A percentile compares a stretch with the other conserved stretches of the same genome.
phyloP scores from a whole-genome alignment of 2,329 filamentous ascomycete species.

The Teratosphaeria pseudoeucalypti region DNA sequence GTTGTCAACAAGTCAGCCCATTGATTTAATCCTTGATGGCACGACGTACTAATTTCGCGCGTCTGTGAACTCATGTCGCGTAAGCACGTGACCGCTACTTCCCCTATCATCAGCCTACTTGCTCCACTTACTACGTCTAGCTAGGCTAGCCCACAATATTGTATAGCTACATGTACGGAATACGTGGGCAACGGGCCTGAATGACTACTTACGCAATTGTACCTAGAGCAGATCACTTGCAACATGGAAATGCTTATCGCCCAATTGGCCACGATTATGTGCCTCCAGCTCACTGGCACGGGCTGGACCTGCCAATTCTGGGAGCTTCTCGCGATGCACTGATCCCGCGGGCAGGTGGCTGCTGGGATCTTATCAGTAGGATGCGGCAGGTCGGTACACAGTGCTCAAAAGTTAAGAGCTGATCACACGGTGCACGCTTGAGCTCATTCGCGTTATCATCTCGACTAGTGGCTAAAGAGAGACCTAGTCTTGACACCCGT shows the following conservation, averaged over 20 bases:
- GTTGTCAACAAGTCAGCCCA: no score
- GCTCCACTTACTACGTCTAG: not conserved
- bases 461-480: not conserved
- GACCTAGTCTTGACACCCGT: not conserved
- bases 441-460: not conserved
- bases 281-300: not conserved
- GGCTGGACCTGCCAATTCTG: not conserved
- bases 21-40: not conserved
- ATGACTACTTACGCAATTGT: not conserved
- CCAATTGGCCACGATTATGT: not conserved
- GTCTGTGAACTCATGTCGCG: not conserved
- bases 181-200: not conserved
- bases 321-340: not conserved
- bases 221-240: not conserved
- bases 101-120: not conserved
- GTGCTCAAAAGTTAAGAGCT: not conserved
- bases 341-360: not conserved
- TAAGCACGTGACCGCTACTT: not conserved
- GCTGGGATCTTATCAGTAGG: not conserved
- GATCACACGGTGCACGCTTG: not conserved
- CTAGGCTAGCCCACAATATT: not conserved
- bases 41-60: not conserved
- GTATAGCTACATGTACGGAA: not conserved
- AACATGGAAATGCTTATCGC: not conserved
- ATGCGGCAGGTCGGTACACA: not conserved